Percentiles rank a stretch among this genome's conserved stretches.
These are phyloP conservation scores for Endocalyx cinctus DNA, from an alignment of 2,329 filamentous ascomycete genomes.

Conservation along the genomic window DNA sequence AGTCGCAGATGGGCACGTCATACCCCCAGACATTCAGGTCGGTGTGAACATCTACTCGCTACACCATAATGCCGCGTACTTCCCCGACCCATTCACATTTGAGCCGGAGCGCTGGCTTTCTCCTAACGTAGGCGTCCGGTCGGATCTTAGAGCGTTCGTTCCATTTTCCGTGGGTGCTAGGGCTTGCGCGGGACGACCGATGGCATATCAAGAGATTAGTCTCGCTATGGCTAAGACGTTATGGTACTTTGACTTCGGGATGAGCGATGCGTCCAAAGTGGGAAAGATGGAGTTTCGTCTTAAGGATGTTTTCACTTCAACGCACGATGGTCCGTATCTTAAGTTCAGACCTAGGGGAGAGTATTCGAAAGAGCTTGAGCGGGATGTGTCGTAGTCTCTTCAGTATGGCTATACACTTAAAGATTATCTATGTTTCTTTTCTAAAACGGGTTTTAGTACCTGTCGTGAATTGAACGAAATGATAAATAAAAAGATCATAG, in stretches of 20 bases:
- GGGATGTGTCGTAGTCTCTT: no score
- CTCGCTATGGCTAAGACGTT: constrained; percentile 37
- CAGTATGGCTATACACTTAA: no score
- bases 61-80: constrained; percentile 10
- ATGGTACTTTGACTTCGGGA: constrained; percentile 32
- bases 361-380: no score
- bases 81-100: constrained; percentile 7
- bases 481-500: no score
- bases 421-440: no score
- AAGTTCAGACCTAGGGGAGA: no score
- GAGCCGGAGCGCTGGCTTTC: constrained; percentile 16
- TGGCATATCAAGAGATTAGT: constrained; percentile 39
- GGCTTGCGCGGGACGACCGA: constrained; percentile 43
- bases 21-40: constrained; percentile 8
- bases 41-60: constrained; percentile 10
- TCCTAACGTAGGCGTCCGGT: constrained; percentile 2
- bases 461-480: no score
- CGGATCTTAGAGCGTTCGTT: constrained; percentile 28
- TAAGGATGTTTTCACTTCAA: not conserved
- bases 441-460: no score
- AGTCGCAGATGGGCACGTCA: constrained; percentile 7
- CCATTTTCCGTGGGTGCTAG: constrained; percentile 19
- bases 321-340: not conserved
- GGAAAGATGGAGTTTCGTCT: not conserved
- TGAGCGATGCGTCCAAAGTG: not conserved